Base-by-base conservation (phyloP, 805 yeast genomes). In the Vanderwaltozyma verrucispora region DNA sequence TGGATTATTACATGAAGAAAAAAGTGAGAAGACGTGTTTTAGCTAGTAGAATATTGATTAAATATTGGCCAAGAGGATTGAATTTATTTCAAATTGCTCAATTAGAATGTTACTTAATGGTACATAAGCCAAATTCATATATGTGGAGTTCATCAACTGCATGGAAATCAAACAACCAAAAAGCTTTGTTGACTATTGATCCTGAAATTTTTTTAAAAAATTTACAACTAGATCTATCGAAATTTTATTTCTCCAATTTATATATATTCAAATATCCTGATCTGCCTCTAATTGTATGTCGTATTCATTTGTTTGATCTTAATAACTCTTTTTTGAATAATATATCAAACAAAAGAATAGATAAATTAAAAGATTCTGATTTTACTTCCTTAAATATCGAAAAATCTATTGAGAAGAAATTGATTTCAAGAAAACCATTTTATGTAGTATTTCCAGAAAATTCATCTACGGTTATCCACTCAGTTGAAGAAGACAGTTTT, bases 241-340 rank as follows among this genome's bases (percentile, higher is more conserved):
- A 62, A 15, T 53, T 77, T n/a, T 79, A 71, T 55, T 54, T 72
- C 43, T 68, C 75, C n/a, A 81, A 81, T 51, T 68, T 80, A 11
- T 80, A 79, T 51, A 71, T 78, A 18, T 75, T 80, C 35, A 64
- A 72, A 37, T 87, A 80, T 55, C 83, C 85, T 3, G 60, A 60
- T 8, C 65, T 73, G 30, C 85, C 87, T 0, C 47, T 80, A 41
- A 59, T 75, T 2, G 57, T 83, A 18, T 65, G 80, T 8, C 57
- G 94, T 34, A 65, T 83, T 17, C 94, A 82, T 50, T 68, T 81
- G 30, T 82, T 77, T 52, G 89, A 83, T 42, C 54, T 60, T 8
- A 54, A 54, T 37, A 63, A 33, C 51, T n/a, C 33, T 24, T 15
- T 34, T 35, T 9, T 31, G 23, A 15, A 14, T 13, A 12, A 17